Conservation (phyloP, 2,329 filamentous ascomycete genomes). For the Akanthomyces muscarius region DNA sequence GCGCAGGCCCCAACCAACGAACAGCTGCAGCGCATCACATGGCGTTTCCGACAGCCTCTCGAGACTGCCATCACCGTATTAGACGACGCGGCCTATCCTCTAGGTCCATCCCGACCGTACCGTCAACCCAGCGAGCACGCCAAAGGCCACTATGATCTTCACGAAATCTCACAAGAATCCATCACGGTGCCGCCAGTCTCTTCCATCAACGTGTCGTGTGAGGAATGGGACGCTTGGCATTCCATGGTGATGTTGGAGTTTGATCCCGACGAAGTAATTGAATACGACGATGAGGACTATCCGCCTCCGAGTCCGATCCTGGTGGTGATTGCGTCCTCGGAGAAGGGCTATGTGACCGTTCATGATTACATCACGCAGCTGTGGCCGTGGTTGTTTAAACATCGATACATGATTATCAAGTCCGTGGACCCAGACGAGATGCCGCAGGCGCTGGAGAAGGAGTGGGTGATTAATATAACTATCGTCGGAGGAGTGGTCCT, state of each 20-base stretch:
- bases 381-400: slow-evolving; percentile 9
- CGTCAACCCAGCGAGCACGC: background rate
- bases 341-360: slow-evolving; percentile 8
- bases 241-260: background rate
- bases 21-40: slow-evolving; percentile 3
- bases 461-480: slow-evolving; percentile 7
- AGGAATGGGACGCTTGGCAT: slow-evolving; percentile 11
- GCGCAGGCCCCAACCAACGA: background rate
- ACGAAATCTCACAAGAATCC: slow-evolving; percentile 3
- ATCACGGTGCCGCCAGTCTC: background rate
- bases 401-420: slow-evolving; percentile 11
- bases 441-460: background rate
- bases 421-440: background rate
- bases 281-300: background rate
- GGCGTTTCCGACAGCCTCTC: slow-evolving; percentile 1
- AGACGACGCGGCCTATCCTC: slow-evolving; percentile 4
- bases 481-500: background rate
- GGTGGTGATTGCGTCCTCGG: slow-evolving; percentile 8
- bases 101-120: slow-evolving; percentile 2
- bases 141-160: background rate
- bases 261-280: background rate
- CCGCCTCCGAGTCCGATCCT: slow-evolving; percentile 2
- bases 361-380: slow-evolving; percentile 8
- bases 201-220: background rate
- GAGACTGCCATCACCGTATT: slow-evolving; percentile 6